Evolutionary conservation across 2,329 filamentous ascomycete species (phyloP), one percentile per base, ranked within the genome.

Genomic region (Zymoseptoria passerinii): DNA sequence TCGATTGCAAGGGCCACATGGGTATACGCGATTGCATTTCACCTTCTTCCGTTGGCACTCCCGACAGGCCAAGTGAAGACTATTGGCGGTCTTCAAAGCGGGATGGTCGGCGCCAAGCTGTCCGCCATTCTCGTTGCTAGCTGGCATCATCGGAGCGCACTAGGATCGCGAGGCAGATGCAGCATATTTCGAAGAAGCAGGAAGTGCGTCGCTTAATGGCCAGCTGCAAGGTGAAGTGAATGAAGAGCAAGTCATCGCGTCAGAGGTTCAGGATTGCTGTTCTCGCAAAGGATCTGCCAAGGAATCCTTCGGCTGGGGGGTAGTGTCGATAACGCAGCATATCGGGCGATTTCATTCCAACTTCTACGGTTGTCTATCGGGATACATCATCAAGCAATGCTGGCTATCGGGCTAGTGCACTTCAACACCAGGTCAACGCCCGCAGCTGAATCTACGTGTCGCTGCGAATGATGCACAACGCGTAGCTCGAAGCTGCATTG

Each of bases 1-100:
- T 27, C 62, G 57, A 16, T 56, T 58, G 50, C 63, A 65, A 53
- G 62, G 63, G 1, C 50, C 57, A 50, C 63, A 65, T 20, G 63
- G 63, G 50, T 61, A 63, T n/a, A 57, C 60, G 19, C 63, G 52
- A 44, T 64, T 60, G 52, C 63, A 65, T 48, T 62, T 63, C 40
- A 62, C 58, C 56, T 65, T 65, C 53, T 63, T 65, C n/a, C 62
- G 27, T 27, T 64, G 62, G 53, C 62, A 64, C 48, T 62, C 62
- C 48, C 62, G 56, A 48, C 62, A 64, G 9, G 62, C 62, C 20
- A 64, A 52, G 23, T 58, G 58, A 18, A 44, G 35, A 44, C 35
- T 44, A 44, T 44, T 44, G 35, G 35, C 13, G 35, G 13, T 44
- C 35, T 44, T 44, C 35, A 44, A 44, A 13, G 35, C 35, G 35